Evolutionary conservation across 208 protist species (phyloP).

Genomic region (Trypanosomatidae sp.): DNA sequence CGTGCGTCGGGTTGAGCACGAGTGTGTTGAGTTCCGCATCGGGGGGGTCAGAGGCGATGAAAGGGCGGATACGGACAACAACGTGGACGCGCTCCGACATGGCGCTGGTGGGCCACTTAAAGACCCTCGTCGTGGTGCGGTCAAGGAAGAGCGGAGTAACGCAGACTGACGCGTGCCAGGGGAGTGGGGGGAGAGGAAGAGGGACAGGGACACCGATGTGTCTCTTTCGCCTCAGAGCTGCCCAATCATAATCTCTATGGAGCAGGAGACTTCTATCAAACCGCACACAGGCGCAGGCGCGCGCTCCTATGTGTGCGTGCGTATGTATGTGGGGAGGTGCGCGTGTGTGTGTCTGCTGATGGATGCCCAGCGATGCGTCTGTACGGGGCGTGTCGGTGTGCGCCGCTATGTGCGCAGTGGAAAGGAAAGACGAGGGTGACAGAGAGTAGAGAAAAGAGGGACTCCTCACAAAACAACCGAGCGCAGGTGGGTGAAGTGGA

Average conservation of each 20-base stretch:
- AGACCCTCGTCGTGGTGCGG: neutral
- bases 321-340: neutral
- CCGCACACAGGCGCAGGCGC: neutral
- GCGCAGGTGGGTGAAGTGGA: neutral
- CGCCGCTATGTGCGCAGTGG: neutral
- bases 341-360: neutral
- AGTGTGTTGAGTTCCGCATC: slow-evolving; percentile 43
- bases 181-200: neutral
- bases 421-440: neutral
- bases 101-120: neutral
- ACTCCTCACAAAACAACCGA: neutral
- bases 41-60: slow-evolving; percentile 41
- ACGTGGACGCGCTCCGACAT: slow-evolving; percentile 80
- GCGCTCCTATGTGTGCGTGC: neutral
- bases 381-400: neutral
- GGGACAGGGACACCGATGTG: neutral
- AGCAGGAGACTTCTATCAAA: neutral
- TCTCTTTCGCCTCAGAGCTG: neutral
- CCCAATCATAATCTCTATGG: neutral
- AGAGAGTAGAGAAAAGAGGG: neutral
- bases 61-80: slow-evolving; percentile 84
- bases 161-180: no score
- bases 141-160: no score
- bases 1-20: slow-evolving; percentile 53
- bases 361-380: neutral